Conservation (phyloP, 1,284 basidiomycete species). For the Irpex sp. region DNA sequence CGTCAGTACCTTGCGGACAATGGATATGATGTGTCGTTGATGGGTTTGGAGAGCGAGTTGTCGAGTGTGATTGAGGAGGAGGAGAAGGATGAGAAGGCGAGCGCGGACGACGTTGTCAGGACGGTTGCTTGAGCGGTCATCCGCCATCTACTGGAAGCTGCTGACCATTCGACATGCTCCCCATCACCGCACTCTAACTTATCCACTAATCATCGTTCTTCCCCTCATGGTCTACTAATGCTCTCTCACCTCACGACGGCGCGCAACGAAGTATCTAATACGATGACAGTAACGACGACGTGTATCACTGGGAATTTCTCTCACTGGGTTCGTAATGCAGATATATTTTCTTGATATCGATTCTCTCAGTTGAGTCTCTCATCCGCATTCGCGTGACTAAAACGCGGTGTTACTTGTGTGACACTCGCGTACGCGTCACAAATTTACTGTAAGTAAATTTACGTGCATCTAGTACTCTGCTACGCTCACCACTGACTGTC, state of each 20-base stretch:
- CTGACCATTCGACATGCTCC: not conserved
- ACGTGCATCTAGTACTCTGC: too few species aligned
- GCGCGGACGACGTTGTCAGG: not conserved
- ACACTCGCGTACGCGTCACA: too few species aligned
- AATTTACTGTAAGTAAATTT: too few species aligned
- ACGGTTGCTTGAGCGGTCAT: not conserved
- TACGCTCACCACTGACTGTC: too few species aligned
- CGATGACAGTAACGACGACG: not conserved
- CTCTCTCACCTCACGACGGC: not conserved
- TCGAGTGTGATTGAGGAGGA: not conserved
- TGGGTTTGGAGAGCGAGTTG: not conserved
- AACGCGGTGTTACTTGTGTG: too few species aligned
- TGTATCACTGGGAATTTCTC: not conserved
- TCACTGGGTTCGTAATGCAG: not conserved
- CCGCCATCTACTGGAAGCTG: not conserved
- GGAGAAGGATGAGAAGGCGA: not conserved
- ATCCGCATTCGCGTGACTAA: too few species aligned
- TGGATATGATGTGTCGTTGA: conserved; percentile 66
- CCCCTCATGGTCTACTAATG: not conserved
- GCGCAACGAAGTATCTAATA: not conserved
- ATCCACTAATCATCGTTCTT: not conserved
- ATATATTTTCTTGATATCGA: not conserved
- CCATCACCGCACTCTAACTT: not conserved
- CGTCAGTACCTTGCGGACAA: conserved; percentile 73
- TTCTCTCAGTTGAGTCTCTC: not conserved